Evolutionary conservation across 1,284 basidiomycete genomes (phyloP).

Genomic region (Ceraceosorus bombacis): DNA sequence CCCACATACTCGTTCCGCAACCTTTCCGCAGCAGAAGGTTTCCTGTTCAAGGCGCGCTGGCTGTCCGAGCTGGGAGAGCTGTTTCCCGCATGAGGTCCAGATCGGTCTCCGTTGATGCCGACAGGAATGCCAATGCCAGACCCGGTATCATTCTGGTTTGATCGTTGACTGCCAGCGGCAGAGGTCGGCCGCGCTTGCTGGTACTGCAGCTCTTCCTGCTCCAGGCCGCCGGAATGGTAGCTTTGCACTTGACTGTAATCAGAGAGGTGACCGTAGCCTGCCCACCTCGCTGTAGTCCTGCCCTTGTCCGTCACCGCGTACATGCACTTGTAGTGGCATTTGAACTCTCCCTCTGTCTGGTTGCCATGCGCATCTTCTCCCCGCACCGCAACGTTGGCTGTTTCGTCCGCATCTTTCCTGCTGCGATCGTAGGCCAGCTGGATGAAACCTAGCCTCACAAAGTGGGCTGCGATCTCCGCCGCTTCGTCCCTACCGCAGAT

Average conservation of each 20-base stretch:
- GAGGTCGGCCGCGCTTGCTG: not conserved
- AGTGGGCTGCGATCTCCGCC: slow-evolving; percentile 92
- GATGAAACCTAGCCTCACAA: slow-evolving; percentile 89
- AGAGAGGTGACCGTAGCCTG: slow-evolving; percentile 13
- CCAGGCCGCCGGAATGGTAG: not conserved
- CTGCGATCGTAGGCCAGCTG: slow-evolving; percentile 60
- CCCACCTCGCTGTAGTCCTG: slow-evolving; percentile 68
- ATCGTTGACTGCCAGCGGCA: too few species aligned
- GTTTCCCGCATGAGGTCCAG: not conserved
- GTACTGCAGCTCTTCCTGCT: not conserved
- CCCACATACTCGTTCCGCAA: slow-evolving; percentile 57
- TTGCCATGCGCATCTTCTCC: slow-evolving; percentile 33
- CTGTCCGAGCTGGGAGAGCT: not conserved
- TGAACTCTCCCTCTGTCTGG: slow-evolving; percentile 62
- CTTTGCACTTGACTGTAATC: slow-evolving; percentile 4
- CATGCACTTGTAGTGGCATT: slow-evolving; percentile 84
- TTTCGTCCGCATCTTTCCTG: slow-evolving; percentile 33
- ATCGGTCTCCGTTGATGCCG: not conserved
- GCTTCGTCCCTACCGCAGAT: slow-evolving; percentile 93
- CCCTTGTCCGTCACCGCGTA: slow-evolving; percentile 92
- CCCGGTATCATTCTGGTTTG: not conserved
- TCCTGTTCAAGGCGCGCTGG: slow-evolving; percentile 64
- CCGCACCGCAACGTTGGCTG: slow-evolving; percentile 29
- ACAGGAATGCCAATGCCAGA: not conserved
- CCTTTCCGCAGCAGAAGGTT: slow-evolving; percentile 69